phyloP scores from a whole-genome alignment of 1,139 yeast species.

The Taphrina populina region DNA sequence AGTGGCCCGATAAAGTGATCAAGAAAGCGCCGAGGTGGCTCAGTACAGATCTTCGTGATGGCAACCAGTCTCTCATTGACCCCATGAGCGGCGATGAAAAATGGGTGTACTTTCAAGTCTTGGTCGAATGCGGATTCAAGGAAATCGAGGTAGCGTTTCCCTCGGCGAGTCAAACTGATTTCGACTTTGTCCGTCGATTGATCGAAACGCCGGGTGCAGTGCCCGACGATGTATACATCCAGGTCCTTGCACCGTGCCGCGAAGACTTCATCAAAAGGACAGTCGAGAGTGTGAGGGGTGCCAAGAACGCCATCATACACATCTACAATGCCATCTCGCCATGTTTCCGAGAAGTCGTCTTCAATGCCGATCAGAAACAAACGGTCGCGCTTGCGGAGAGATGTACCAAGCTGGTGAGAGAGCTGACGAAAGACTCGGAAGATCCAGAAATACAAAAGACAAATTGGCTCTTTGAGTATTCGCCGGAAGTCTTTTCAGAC shows the following conservation, averaged over 20 bases:
- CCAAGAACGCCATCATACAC: slow-evolving; percentile 85
- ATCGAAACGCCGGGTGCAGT: slow-evolving; percentile 64
- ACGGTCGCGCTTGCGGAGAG: slow-evolving; percentile 77
- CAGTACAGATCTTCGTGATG: slow-evolving; percentile 93
- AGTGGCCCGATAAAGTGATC: slow-evolving; percentile 80
- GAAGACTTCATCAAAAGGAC: slow-evolving; percentile 86
- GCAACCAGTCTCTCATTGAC: slow-evolving; percentile 85
- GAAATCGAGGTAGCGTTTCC: slow-evolving; percentile 98
- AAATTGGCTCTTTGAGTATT: slow-evolving; percentile 85
- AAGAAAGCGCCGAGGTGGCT: slow-evolving; percentile 92
- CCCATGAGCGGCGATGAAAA: slow-evolving; percentile 93
- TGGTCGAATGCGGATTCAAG: slow-evolving; percentile 88
- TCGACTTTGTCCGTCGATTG: slow-evolving; percentile 91
- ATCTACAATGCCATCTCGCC: slow-evolving; percentile 90
- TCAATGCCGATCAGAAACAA: slow-evolving; percentile 78
- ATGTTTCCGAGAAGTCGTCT: slow-evolving; percentile 85
- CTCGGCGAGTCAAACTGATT: slow-evolving; percentile 91
- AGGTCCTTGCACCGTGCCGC: slow-evolving; percentile 88
- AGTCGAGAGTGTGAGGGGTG: slow-evolving; percentile 83
- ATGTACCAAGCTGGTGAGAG: slow-evolving; percentile 74
- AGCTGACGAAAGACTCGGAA: slow-evolving; percentile 72
- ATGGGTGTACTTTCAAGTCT: slow-evolving; percentile 78
- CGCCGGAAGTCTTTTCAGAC: slow-evolving; percentile 93
- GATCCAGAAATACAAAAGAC: slow-evolving; percentile 72
- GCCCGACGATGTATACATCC: slow-evolving; percentile 89